phyloP scores from a whole-genome alignment of 2,329 filamentous ascomycete species.

The Penicillium sp. region DNA sequence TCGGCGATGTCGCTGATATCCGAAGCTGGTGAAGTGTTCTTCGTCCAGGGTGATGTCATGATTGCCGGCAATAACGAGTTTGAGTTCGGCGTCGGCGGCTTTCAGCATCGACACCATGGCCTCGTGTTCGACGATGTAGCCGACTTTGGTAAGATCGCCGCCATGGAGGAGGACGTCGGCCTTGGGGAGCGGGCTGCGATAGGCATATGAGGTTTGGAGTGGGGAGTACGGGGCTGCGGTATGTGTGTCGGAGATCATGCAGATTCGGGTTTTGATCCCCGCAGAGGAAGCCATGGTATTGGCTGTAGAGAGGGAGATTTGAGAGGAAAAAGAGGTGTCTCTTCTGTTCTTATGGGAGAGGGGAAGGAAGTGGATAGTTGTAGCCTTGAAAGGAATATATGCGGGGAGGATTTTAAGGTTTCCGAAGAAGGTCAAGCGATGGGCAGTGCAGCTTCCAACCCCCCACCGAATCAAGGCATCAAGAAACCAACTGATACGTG shows the following conservation, averaged over 20 bases:
- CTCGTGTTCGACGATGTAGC: slow-evolving; percentile 53
- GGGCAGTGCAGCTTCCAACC: no score
- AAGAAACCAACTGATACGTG: background rate
- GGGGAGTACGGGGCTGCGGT: slow-evolving; percentile 32
- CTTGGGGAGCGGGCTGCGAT: slow-evolving; percentile 51
- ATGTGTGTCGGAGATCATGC: slow-evolving; percentile 51
- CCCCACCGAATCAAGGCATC: background rate
- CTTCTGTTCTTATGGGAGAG: background rate
- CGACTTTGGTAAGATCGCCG: slow-evolving; percentile 61
- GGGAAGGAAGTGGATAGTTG: background rate
- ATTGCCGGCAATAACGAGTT: slow-evolving; percentile 66
- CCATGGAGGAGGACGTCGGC: slow-evolving; percentile 61
- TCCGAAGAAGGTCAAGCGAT: no score
- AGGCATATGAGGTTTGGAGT: slow-evolving; percentile 31
- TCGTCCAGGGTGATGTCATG: slow-evolving; percentile 64
- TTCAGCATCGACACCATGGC: slow-evolving; percentile 53
- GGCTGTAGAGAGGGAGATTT: background rate
- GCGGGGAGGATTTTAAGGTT: background rate
- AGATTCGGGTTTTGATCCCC: slow-evolving; percentile 46
- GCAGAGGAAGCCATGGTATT: slow-evolving; percentile 19
- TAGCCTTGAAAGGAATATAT: background rate
- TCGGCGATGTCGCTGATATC: slow-evolving; percentile 34
- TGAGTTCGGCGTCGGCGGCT: slow-evolving; percentile 57
- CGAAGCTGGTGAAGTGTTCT: slow-evolving; percentile 48
- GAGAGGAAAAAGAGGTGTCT: background rate